These are phyloP conservation scores for Achaetomium macrosporum DNA, from an alignment of 2,329 filamentous ascomycete species.

Conservation along the genomic window DNA sequence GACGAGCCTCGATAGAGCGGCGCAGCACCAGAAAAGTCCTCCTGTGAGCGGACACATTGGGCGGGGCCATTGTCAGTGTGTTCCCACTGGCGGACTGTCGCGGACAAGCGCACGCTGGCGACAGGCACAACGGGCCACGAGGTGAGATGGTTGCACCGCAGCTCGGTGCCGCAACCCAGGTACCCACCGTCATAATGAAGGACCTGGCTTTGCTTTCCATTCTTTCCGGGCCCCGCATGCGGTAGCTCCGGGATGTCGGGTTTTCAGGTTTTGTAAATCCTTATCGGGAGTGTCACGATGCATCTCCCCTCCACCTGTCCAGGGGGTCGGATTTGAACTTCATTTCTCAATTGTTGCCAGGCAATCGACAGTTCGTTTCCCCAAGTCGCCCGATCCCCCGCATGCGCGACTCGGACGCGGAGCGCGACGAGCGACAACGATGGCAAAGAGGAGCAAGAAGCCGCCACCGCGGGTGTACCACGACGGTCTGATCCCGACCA, in stretches of 20 bases:
- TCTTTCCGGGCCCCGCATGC: neutral
- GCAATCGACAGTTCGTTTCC: neutral
- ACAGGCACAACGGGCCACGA: neutral
- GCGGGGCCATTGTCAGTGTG: neutral
- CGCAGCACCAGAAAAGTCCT: neutral
- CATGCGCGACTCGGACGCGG: neutral
- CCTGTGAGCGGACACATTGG: neutral
- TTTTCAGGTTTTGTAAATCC: neutral
- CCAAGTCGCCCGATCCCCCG: too few species aligned
- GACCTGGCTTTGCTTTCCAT: neutral
- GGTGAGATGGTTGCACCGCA: conserved; percentile 4
- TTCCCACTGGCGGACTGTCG: too few species aligned
- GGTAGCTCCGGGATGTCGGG: neutral
- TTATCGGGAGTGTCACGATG: neutral
- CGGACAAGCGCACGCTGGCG: too few species aligned
- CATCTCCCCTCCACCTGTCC: neutral
- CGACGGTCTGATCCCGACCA: conserved; percentile 14
- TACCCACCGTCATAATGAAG: neutral
- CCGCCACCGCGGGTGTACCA: conserved; percentile 10
- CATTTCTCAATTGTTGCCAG: neutral
- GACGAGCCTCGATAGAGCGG: neutral
- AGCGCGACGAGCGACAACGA: neutral
- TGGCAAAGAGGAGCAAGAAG: conserved; percentile 1
- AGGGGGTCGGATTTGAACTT: neutral
- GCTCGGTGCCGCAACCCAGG: neutral